Evolutionary conservation across 148 eudicot species (phyloP), one percentile per base, ranked within the genome.

Genomic region (Rheum nobile): DNA sequence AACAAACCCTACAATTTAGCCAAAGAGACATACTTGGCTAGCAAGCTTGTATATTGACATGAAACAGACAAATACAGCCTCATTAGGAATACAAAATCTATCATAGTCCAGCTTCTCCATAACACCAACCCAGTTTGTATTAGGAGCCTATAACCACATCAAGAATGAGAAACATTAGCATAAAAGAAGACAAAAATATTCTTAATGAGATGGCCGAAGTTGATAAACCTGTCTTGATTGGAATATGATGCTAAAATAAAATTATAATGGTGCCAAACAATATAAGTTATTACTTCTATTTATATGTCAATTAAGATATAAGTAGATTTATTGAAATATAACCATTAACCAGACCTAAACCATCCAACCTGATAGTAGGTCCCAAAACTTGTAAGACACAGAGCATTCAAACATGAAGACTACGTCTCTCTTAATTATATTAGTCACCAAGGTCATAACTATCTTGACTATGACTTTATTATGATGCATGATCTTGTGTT

Each of bases 41-140:
- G 96, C 91, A 80, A 48, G 81, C 77, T 80, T 88, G 78, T 88
- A 94, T 44, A 88, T 78, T 2, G 96, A 83, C 91, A 94, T 94
- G 34, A 94, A 83, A 76, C 85, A 84, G 65, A 87, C 76, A 80
- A 94, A 94, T 22, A 96, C 86, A 16, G 79, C 86, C 81, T 82
- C 97, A 31, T 80, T 80, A 28, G 96, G 93, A 52, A 94, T 74
- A 81, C 86, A 85, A 77, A 94, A 94, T 19, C 96, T 96, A 82
- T 94, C 97, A 22, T 94, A 89, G 82, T 94, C 98, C 31, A 94
- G 81, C 75, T 84, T 85, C 83, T 86, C 97, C 79, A 91, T 73
- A 59, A 94, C 98, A 76, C 72, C 59, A 47, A 75, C 79, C 98
- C 98, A 94, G 81, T 87, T 91, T 79, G 81, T 84, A 77, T 81